A percentile compares a stretch with the other conserved stretches of the same genome.
phyloP scores from a whole-genome alignment of 805 yeast species.

The Cyberlindnera misumaiensis region DNA sequence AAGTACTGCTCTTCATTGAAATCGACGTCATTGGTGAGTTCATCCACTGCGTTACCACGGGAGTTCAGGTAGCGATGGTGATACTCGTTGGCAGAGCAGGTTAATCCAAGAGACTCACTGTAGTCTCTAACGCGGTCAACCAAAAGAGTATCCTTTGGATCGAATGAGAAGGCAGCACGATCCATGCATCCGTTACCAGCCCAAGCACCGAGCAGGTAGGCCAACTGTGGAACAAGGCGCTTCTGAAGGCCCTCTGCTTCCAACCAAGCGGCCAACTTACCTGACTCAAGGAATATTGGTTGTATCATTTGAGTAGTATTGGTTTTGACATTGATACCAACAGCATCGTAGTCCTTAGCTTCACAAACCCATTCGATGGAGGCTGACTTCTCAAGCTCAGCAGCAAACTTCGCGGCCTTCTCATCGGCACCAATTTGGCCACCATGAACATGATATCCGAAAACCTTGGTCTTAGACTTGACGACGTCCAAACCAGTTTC shows the following conservation, averaged over 20 bases:
- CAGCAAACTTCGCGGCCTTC: constrained; percentile 21
- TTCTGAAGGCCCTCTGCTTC: constrained; percentile 16
- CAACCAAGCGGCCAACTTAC: constrained; percentile 25
- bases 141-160: not conserved
- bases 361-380: constrained; percentile 35
- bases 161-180: not conserved
- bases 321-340: constrained; percentile 25
- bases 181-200: constrained; percentile 27
- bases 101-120: not conserved
- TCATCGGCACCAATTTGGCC: not conserved
- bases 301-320: constrained; percentile 28
- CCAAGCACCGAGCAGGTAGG: constrained; percentile 38
- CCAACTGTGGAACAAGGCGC: constrained; percentile 23
- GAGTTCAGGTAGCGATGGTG: not conserved
- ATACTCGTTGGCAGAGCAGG: not conserved
- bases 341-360: constrained; percentile 29
- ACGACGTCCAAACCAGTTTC: not conserved
- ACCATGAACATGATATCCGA: constrained; percentile 18
- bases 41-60: not conserved
- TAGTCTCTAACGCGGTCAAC: not conserved
- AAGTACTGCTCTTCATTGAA: not conserved
- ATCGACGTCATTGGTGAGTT: not conserved
- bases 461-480: constrained; percentile 14
- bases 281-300: constrained; percentile 32
- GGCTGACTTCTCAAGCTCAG: constrained; percentile 8